Evolutionary conservation across 148 eudicot genomes (phyloP), one percentile per base, ranked within the genome.

Genomic region (Rhododendron williamsianum): DNA sequence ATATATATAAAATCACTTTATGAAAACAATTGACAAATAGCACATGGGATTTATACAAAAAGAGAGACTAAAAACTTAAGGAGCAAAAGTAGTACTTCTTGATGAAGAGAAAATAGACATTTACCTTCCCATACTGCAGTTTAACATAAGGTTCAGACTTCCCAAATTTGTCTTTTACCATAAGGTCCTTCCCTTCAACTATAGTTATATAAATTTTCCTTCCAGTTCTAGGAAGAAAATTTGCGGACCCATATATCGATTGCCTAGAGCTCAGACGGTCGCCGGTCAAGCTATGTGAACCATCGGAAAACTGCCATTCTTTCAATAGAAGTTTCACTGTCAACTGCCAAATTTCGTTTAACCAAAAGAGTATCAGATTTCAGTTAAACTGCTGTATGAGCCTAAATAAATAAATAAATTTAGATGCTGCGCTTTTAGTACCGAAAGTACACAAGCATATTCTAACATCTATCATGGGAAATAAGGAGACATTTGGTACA

Each of bases 291-390:
- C 90, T 93, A 87, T 91, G 92, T 81, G 94, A 92, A 83, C 98
- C 99, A 89, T 94, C 95, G 1, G 98, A 85, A 87, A 95, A 94
- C 84, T 93, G 99, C 99, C 99, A 97, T 86, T 97, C 99, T 89
- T 94, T 95, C 43, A 95, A 79, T 41, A 92, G 88, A 85, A 96
- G 95, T 84, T 87, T 91, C 92, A 96, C 96, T 7, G 52, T 88
- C 91, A 96, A 89, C 99, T 96, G 95, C 90, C 45, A 41, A 41
- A 41, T 41, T 41, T 41, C 8, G 6, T 41, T 41, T 41, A 41
- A 6, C 45, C 45, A 41, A 41, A 41, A 41, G 45, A 6, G 45
- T 6, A 41, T 41, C 6, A 41, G 45, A 41, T 41, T 41, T 41
- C 45, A 41, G 45, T 41, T 41, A 41, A 41, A 41, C 45, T 41